Conservation (phyloP, 2,329 filamentous ascomycete species). For the Fusarium pseudonygamai region DNA sequence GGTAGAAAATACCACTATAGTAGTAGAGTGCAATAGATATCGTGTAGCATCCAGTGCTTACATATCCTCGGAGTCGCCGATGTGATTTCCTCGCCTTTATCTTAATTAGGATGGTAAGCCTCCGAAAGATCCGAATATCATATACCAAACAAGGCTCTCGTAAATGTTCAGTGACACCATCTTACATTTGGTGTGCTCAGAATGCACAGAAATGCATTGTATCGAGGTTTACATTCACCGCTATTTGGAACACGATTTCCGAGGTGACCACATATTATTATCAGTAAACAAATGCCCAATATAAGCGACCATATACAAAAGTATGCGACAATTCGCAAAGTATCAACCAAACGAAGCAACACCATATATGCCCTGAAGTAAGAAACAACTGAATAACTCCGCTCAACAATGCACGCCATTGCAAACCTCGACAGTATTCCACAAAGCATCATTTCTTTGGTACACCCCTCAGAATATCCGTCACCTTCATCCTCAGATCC, state of each 20-base stretch:
- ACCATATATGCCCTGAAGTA: neutral
- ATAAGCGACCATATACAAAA: neutral
- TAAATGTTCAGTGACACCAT: neutral
- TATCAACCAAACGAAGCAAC: neutral
- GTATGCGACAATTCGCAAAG: neutral
- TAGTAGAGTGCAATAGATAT: neutral
- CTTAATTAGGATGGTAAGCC: constrained; percentile 7
- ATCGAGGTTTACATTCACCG: neutral
- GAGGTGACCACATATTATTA: neutral
- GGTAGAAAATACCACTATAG: neutral
- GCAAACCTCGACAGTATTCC: neutral
- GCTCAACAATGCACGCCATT: neutral
- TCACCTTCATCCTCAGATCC: constrained; percentile 54
- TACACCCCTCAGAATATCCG: constrained; percentile 48
- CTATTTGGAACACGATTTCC: neutral
- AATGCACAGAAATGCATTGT: neutral
- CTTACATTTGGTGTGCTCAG: neutral
- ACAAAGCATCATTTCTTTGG: constrained; percentile 34
- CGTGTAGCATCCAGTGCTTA: constrained; percentile 10
- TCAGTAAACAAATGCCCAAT: neutral
- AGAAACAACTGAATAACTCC: neutral
- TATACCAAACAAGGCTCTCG: neutral
- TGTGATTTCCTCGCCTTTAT: neutral
- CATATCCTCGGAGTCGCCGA: constrained; percentile 27
- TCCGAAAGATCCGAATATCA: constrained; percentile 18